A percentile compares a stretch with the other conserved stretches of the same genome.
These are phyloP conservation scores for Alloascoidea africana DNA, from an alignment of 805 yeast genomes.

Conservation along the genomic window DNA sequence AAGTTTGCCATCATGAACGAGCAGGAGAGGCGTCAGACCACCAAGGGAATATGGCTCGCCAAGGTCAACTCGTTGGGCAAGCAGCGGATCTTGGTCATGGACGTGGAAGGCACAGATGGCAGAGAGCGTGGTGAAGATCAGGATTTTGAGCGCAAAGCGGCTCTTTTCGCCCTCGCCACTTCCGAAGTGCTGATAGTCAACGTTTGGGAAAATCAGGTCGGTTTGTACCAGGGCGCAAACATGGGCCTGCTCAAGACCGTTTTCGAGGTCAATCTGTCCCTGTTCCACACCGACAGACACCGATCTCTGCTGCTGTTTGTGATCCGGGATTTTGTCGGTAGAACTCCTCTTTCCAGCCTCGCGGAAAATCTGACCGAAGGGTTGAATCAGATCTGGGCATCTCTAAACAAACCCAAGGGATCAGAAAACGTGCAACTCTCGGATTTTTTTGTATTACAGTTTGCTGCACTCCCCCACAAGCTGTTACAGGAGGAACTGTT, in stretches of 20 bases:
- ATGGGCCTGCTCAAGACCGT: constrained; percentile 93
- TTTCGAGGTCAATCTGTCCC: constrained; percentile 81
- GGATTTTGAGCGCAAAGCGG: constrained; percentile 94
- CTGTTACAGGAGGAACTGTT: constrained; percentile 67
- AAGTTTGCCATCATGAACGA: constrained; percentile 91
- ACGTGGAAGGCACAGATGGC: constrained; percentile 99
- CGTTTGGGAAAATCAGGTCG: constrained; percentile 95
- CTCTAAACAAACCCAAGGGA: constrained; percentile 57
- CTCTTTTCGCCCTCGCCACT: constrained; percentile 85
- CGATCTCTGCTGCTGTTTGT: constrained; percentile 71
- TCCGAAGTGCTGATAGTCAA: constrained; percentile 83
- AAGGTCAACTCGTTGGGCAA: constrained; percentile 22
- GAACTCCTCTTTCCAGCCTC: constrained; percentile 65
- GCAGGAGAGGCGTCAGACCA: constrained; percentile 72
- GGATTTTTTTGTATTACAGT: constrained; percentile 78
- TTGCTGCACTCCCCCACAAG: constrained; percentile 76
- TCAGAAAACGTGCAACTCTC: constrained; percentile 36
- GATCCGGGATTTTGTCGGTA: constrained; percentile 82
- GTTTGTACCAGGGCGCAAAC: constrained; percentile 93
- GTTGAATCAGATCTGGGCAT: constrained; percentile 63
- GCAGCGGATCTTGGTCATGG: constrained; percentile 53
- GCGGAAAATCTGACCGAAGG: constrained; percentile 57
- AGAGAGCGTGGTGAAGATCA: constrained; percentile 97
- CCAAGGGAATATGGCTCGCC: constrained; percentile 72
- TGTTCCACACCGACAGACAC: constrained; percentile 51